Evolutionary conservation across 257 asterid species (phyloP).

Genomic region (Nicotiana tomentosiformis): DNA sequence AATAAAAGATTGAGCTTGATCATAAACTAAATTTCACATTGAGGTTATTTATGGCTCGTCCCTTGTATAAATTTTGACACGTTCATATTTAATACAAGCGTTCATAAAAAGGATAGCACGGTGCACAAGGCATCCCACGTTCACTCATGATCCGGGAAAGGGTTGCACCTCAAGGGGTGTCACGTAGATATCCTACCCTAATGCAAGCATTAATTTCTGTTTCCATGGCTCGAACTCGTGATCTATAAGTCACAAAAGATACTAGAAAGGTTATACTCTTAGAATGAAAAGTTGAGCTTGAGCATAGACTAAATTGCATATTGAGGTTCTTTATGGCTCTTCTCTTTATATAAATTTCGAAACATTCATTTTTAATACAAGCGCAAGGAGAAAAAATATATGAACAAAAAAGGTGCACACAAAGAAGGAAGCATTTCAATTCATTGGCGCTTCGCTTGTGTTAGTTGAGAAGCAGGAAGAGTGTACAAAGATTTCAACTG

Average conservation of each 20-base stretch:
- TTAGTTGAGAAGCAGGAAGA: conserved; percentile 27
- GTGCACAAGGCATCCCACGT: too few relatives aligned
- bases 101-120: too few relatives aligned
- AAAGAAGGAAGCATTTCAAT: neutral
- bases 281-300: neutral
- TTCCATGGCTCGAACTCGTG: too few relatives aligned
- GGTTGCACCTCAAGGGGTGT: too few relatives aligned
- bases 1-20: too few relatives aligned
- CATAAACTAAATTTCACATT: too few relatives aligned
- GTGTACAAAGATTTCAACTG: conserved; percentile 66
- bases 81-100: neutral
- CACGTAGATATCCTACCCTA: too few relatives aligned
- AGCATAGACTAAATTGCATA: neutral
- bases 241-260: too few relatives aligned
- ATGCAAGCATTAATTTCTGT: too few relatives aligned
- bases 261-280: neutral
- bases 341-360: neutral
- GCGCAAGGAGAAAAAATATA: neutral
- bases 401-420: neutral
- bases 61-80: too few relatives aligned
- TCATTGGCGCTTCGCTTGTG: conserved; percentile 6
- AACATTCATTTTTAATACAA: neutral
- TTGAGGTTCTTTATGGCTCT: neutral
- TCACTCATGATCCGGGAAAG: too few relatives aligned
- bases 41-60: neutral